Base-by-base conservation (phyloP, 2,329 filamentous ascomycete species). In the Penicillium sp. region DNA sequence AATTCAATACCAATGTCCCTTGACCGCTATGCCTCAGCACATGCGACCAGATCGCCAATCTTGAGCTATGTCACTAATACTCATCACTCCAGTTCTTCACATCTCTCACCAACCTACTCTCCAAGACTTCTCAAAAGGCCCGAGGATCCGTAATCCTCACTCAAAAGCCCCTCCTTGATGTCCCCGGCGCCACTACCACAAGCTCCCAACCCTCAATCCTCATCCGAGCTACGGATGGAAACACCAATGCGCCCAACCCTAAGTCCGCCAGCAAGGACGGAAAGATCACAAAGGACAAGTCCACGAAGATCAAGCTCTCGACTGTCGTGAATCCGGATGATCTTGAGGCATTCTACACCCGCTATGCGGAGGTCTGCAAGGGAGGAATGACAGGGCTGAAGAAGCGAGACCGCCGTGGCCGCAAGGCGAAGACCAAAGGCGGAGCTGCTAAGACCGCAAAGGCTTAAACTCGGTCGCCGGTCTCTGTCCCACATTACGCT, bases 281-380 rank as follows among this genome's bases (percentile, higher is more conserved):
- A 47, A 85, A 82, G 8, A 48, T 62, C 18, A 49, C 55, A 38
- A 62, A 67, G 53, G 59, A 63, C 51, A 72, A 78, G 39, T 72
- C 80, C 52, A 87, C 88, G 61, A 86, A 85, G 65, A 75, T 89
- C 62, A 96, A 92, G 73, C 70, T 97, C 24, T 90, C 90, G 2
- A 97, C 94, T 0, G 74, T 96, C 0, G 92, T 97, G 1, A 81
- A 88, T 51, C 84, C 88, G 1, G 84, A 87, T 54, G 84, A 88
- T 5, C 72, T 97, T 10, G 92, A 95, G 50, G 78, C 73, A 0
- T 99, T 99, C 69, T 99, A 92, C 72, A 77, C 79, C 29, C 82
- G 84, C 48, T 99, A 97, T 77, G 92, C 92, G 21, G 94, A 97
- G 63, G 82, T 92, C 3, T 97, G 92, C 76, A 97, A 96, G 78